Percentiles rank a stretch among this genome's conserved stretches.
phyloP scores from a whole-genome alignment of 1,139 yeast genomes.

The Saccharomyces hybrid region DNA sequence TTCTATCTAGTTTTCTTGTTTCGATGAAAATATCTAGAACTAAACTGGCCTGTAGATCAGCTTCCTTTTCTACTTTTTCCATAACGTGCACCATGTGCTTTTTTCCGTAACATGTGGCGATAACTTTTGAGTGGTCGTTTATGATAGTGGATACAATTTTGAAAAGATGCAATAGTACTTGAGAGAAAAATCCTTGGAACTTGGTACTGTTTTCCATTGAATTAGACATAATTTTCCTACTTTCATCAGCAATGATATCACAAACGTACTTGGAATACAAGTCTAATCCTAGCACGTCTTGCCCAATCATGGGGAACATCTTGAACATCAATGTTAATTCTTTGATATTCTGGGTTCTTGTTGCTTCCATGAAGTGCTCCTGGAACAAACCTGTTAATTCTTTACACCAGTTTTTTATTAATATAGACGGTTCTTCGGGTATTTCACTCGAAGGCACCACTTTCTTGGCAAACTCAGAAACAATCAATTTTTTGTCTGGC shows the following conservation, averaged over 20 bases:
- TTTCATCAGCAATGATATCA: slow-evolving; percentile 72
- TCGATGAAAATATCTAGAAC: slow-evolving; percentile 68
- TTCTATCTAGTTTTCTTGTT: slow-evolving; percentile 46
- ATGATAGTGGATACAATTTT: slow-evolving; percentile 82
- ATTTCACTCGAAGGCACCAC: slow-evolving; percentile 87
- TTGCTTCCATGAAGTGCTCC: slow-evolving; percentile 62
- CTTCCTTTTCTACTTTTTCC: slow-evolving; percentile 70
- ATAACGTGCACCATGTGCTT: slow-evolving; percentile 61
- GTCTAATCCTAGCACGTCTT: slow-evolving; percentile 62
- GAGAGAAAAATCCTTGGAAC: slow-evolving; percentile 45
- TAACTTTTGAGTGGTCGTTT: slow-evolving; percentile 77
- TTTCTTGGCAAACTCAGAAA: slow-evolving; percentile 71
- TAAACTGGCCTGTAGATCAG: slow-evolving; percentile 85
- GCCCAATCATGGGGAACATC: slow-evolving; percentile 78
- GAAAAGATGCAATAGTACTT: slow-evolving; percentile 65
- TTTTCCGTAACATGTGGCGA: slow-evolving; percentile 62
- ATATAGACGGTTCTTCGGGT: slow-evolving; percentile 65
- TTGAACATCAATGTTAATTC: slow-evolving; percentile 61
- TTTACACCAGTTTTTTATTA: slow-evolving; percentile 51
- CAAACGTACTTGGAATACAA: slow-evolving; percentile 83
- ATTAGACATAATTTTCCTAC: slow-evolving; percentile 40
- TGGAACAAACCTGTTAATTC: slow-evolving; percentile 53
- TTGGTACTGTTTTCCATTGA: slow-evolving; percentile 27
- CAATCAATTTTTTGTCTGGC: slow-evolving; percentile 42
- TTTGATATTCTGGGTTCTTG: slow-evolving; percentile 56